Conservation (phyloP, 176 grass and related monocot species). For the Alloteropsis semialata region DNA sequence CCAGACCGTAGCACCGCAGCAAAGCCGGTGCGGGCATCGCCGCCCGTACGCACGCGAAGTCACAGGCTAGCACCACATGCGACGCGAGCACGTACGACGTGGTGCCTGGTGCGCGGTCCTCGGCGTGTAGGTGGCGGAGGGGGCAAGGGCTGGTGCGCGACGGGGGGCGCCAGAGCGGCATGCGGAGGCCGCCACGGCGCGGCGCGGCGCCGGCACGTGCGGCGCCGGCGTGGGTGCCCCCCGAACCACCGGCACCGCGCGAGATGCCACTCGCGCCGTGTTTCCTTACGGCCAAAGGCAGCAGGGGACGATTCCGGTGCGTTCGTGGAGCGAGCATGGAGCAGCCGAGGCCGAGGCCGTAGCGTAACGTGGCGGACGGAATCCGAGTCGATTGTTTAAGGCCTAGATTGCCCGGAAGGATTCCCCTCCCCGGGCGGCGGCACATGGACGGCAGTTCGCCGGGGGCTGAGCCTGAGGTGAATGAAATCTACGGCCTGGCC, state of each 20-base stretch:
- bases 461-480: too few species aligned
- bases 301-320: neutral
- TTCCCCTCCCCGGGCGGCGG: slow-evolving; percentile 34
- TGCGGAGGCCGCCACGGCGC: neutral
- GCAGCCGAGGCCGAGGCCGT: neutral
- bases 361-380: slow-evolving; percentile 13
- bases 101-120: neutral
- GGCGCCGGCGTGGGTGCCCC: slow-evolving; percentile 18
- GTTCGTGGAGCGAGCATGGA: neutral
- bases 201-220: slow-evolving; percentile 24
- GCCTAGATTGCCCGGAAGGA: slow-evolving; percentile 36
- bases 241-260: slow-evolving; percentile 30
- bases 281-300: neutral
- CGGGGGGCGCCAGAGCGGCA: neutral
- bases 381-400: neutral
- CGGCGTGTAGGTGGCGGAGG: slow-evolving; percentile 20
- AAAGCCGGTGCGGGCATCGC: neutral
- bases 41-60: neutral
- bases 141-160: neutral
- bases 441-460: slow-evolving; percentile 33
- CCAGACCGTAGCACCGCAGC: neutral
- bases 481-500: slow-evolving; percentile 22
- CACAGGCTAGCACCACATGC: slow-evolving; percentile 25
- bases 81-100: neutral
- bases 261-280: slow-evolving; percentile 11